Base-by-base conservation (phyloP, 192 early-diverging fungal genomes). In the Thamnidium elegans region DNA sequence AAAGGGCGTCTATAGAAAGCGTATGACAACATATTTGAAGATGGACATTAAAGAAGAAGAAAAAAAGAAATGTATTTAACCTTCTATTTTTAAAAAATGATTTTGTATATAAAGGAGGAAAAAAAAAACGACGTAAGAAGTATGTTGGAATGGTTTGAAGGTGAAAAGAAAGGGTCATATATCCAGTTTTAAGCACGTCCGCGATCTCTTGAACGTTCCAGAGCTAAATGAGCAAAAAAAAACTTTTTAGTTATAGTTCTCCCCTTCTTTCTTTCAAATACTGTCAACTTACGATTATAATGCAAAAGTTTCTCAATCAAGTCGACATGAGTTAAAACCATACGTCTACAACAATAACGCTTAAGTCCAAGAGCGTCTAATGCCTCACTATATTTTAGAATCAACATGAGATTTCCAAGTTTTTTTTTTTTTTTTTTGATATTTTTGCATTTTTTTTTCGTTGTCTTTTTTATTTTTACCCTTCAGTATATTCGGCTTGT, bases 291-390 rank as follows among this genome's bases (percentile, higher is more conserved):
- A 81, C 84, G 85, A 69, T 91, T 92, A 74, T 92, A 98, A 74
- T 95, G 93, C 62, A 99, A 72, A n/a, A 99, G 82, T 79, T 99
- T 99, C 73, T 97, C 94, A 67, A 99, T 99, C 67, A 99, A 76
- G 71, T 99, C 97, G 30, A 97, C 93, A 78, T 99, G 97, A 7
- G 97, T 97, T 31, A 99, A 78, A 8, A 99, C 87, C 97, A 99
- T 99, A 64, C 97, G 84, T 45, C 97, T 85, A 79, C 97, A 99
- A 85, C 97, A 99, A 69, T 96, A 99, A 50, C 97, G 87, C 80
- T 92, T 82, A 63, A 90, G 71, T 45, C 87, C 88, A 53, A 90
- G 74, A 11, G 78, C 78, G 58, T 90, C 87, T 32, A 92, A 76
- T n/a, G 88, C 90, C 60, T 87, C 85, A 66, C 86, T 89, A 71